Conservation (phyloP, 805 yeast genomes). For the Metschnikowia aberdeeniae region DNA sequence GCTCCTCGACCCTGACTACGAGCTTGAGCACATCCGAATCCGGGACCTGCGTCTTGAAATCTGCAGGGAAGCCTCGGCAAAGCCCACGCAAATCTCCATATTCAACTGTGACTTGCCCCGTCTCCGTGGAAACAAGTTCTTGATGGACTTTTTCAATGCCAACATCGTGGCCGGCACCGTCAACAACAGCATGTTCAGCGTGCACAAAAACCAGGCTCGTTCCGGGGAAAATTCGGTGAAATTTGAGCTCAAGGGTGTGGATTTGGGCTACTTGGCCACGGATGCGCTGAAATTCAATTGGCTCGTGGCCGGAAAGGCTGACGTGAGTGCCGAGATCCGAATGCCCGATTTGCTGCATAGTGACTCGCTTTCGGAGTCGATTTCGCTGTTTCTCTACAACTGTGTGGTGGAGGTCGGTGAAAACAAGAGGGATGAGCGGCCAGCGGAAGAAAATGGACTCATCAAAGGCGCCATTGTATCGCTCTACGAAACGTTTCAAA, state of each 20-base stretch:
- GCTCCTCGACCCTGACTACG: conserved; percentile 31
- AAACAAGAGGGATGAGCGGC: neutral
- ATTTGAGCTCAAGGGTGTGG: conserved; percentile 40
- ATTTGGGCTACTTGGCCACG: conserved; percentile 30
- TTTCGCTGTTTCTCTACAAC: conserved; percentile 26
- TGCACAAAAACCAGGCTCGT: conserved; percentile 66
- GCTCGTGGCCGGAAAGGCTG: conserved; percentile 64
- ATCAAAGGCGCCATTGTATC: conserved; percentile 40
- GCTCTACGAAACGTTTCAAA: conserved; percentile 35
- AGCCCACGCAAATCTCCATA: conserved; percentile 48
- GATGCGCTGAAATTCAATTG: conserved; percentile 57
- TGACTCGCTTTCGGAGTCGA: conserved; percentile 20
- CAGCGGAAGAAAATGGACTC: conserved; percentile 20
- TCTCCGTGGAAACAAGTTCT: conserved; percentile 52
- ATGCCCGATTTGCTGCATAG: conserved; percentile 43
- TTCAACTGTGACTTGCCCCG: conserved; percentile 65
- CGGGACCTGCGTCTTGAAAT: conserved; percentile 48
- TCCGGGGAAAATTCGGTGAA: conserved; percentile 29
- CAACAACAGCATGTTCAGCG: conserved; percentile 69
- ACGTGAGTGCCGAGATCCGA: conserved; percentile 67
- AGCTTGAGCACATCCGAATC: conserved; percentile 39
- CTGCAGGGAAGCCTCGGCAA: conserved; percentile 10
- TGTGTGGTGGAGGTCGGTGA: conserved; percentile 13
- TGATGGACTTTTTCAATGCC: conserved; percentile 67
- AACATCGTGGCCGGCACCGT: conserved; percentile 68